Percentiles rank a stretch among this genome's conserved stretches.
These are phyloP conservation scores for Endocladia muricata DNA, from an alignment of 31 red algal species.

Conservation along the genomic window DNA sequence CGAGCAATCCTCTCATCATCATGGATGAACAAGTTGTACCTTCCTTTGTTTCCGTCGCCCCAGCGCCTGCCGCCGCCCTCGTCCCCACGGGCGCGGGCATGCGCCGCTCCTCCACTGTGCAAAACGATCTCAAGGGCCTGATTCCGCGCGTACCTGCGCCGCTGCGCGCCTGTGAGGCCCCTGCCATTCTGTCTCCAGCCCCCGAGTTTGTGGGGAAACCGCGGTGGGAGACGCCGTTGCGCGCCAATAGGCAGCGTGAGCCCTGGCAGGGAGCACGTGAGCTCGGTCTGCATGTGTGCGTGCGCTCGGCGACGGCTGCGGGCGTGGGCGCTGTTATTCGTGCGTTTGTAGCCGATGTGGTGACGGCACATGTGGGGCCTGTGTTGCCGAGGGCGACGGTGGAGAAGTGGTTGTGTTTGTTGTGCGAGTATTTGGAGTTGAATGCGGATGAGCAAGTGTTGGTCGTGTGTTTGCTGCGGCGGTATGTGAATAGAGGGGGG, in stretches of 20 bases:
- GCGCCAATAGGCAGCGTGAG: slow-evolving; percentile 56
- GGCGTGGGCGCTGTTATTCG: slow-evolving; percentile 39
- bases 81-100: not conserved
- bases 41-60: not conserved
- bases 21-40: slow-evolving; percentile 70
- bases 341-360: slow-evolving; percentile 54
- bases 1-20: too few relatives aligned
- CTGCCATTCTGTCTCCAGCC: slow-evolving; percentile 28
- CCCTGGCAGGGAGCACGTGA: slow-evolving; percentile 64
- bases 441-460: slow-evolving; percentile 82
- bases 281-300: slow-evolving; percentile 30
- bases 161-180: not conserved
- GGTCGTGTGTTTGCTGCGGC: slow-evolving; percentile 62
- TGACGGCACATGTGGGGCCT: slow-evolving; percentile 51
- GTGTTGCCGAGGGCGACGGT: slow-evolving; percentile 67
- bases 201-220: slow-evolving; percentile 36
- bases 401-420: slow-evolving; percentile 87
- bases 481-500: slow-evolving; percentile 57
- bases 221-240: slow-evolving; percentile 74
- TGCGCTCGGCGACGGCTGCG: slow-evolving; percentile 17
- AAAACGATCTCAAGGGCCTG: slow-evolving; percentile 1
- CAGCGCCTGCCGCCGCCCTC: not conserved
- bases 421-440: slow-evolving; percentile 87
- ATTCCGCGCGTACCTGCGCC: slow-evolving; percentile 1
- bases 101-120: slow-evolving; percentile 12